Conservation (phyloP, 225 moss, liverwort and hornwort genomes). For the Neckera pumila region DNA sequence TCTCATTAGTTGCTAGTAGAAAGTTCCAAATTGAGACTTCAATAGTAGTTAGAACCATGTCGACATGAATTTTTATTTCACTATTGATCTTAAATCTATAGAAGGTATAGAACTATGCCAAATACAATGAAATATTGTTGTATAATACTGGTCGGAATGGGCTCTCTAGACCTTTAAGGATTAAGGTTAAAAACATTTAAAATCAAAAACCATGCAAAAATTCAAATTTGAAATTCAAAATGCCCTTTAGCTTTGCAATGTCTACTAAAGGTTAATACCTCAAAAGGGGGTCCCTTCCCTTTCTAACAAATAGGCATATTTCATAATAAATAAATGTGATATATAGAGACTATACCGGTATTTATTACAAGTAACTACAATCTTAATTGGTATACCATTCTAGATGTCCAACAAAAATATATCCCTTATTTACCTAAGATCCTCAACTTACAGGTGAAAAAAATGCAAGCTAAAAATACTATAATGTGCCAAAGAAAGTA, state of each 20-base stretch:
- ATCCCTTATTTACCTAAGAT: not conserved
- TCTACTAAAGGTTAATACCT: too few species aligned
- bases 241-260: not conserved
- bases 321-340: too few species aligned
- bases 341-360: too few species aligned
- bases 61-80: too few species aligned
- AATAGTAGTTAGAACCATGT: too few species aligned
- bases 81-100: too few species aligned
- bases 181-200: not conserved
- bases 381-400: fast-evolving
- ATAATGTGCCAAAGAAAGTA: not conserved
- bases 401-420: not conserved
- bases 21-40: too few species aligned
- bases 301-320: fast-evolving
- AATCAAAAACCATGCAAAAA: not conserved
- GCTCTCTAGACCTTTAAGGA: too few species aligned
- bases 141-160: too few species aligned
- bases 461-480: not conserved
- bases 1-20: too few species aligned
- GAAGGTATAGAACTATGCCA: too few species aligned
- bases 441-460: fast-evolving
- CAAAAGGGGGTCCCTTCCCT: not conserved
- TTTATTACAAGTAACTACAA: not conserved
- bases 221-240: not conserved
- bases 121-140: too few species aligned